phyloP scores from a whole-genome alignment of 352 stramenopile species.

The Globisporangium uncinulatum region DNA sequence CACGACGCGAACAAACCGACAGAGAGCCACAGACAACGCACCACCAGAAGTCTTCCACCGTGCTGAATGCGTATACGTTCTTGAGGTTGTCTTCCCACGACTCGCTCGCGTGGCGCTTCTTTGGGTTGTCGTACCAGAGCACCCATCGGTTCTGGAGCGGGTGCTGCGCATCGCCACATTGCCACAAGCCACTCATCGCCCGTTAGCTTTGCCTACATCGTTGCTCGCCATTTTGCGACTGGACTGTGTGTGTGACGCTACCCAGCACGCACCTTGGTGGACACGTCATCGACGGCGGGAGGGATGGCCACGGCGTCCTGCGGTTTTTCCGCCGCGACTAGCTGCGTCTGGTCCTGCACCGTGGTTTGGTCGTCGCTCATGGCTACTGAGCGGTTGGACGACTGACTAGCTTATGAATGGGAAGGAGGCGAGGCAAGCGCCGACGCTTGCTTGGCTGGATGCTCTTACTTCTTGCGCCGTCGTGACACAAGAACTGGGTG shows the following conservation, averaged over 20 bases:
- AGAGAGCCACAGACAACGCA: constrained; percentile 22
- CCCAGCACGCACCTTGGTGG: constrained; percentile 44
- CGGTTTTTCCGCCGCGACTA: constrained; percentile 24
- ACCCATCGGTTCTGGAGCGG: constrained; percentile 85
- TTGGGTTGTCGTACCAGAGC: constrained; percentile 88
- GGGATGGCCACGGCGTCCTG: constrained; percentile 29
- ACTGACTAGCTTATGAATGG: neutral
- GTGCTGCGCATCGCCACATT: constrained; percentile 39
- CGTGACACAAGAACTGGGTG: constrained; percentile 2
- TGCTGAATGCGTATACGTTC: constrained; percentile 93
- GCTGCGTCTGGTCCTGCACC: constrained; percentile 22
- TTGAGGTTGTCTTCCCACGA: constrained; percentile 90
- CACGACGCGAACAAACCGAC: neutral
- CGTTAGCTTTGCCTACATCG: no score
- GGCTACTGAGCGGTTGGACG: neutral
- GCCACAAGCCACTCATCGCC: neutral
- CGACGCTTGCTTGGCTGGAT: neutral
- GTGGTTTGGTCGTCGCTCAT: constrained; percentile 34
- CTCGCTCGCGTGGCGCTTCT: constrained; percentile 85
- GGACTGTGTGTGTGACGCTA: no score
- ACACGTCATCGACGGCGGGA: constrained; percentile 30
- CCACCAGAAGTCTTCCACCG: constrained; percentile 96
- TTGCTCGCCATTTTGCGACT: no score
- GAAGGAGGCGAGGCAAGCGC: neutral
- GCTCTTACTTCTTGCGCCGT: neutral